These are phyloP conservation scores for Nothophaeocryptopus gaeumannii DNA, from an alignment of 2,329 filamentous ascomycete species.

Conservation along the genomic window DNA sequence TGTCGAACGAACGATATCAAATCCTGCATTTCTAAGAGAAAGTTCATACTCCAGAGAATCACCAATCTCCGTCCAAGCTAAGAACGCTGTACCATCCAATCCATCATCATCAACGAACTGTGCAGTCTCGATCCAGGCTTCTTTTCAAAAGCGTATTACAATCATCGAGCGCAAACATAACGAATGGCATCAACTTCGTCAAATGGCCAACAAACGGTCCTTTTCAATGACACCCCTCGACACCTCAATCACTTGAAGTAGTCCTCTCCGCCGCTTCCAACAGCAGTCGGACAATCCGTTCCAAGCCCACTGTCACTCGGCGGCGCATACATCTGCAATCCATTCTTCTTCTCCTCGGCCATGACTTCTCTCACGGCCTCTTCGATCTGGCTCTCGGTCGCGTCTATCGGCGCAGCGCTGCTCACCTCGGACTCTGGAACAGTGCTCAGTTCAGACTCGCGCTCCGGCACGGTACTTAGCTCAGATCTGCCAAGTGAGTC, in stretches of 20 bases:
- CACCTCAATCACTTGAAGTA: slow-evolving; percentile 20
- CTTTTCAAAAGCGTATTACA: too few species aligned
- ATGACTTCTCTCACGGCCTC: slow-evolving; percentile 19
- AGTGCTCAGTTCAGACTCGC: slow-evolving; percentile 8
- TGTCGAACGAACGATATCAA: too few species aligned
- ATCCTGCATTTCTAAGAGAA: too few species aligned
- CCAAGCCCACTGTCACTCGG: slow-evolving; percentile 41
- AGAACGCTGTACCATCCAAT: too few species aligned
- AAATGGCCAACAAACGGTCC: too few species aligned
- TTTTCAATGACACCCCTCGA: neutral
- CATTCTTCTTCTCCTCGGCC: slow-evolving; percentile 23
- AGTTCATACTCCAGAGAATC: too few species aligned
- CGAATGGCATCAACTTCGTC: too few species aligned
- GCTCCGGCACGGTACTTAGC: slow-evolving; percentile 10
- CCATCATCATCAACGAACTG: too few species aligned
- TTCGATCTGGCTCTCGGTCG: slow-evolving; percentile 16
- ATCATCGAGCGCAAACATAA: too few species aligned
- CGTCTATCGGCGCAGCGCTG: slow-evolving; percentile 16
- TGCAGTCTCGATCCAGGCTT: too few species aligned
- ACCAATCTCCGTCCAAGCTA: too few species aligned
- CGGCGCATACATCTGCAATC: slow-evolving; percentile 30
- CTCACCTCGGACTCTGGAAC: slow-evolving; percentile 30
- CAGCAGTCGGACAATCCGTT: slow-evolving; percentile 37
- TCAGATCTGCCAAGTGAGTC: slow-evolving; percentile 14
- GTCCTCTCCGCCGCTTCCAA: slow-evolving; percentile 19